These are phyloP conservation scores for Furcasterigmium furcatum DNA, from an alignment of 2,329 filamentous ascomycete genomes.

Conservation along the genomic window DNA sequence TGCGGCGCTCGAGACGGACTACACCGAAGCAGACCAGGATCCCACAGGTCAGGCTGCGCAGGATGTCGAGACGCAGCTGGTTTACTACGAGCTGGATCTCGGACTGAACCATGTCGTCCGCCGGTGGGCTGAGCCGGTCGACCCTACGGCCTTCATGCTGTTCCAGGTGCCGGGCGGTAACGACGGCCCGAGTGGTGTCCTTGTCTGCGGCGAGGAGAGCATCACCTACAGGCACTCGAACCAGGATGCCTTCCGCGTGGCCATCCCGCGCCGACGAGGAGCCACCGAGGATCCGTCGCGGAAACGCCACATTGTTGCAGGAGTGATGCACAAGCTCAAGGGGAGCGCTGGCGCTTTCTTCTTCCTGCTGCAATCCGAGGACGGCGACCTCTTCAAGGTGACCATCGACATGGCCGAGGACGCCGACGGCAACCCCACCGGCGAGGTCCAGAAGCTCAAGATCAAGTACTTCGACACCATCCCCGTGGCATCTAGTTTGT, in stretches of 20 bases:
- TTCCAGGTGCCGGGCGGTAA: conserved; percentile 95
- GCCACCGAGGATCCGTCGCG: conserved; percentile 89
- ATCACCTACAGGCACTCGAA: conserved; percentile 98
- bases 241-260: conserved; percentile 82
- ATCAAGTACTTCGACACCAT: conserved; percentile 99
- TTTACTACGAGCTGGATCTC: conserved; percentile 96
- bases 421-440: conserved; percentile 71
- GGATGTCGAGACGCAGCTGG: conserved; percentile 83
- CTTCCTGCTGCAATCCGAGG: conserved; percentile 92
- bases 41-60: conserved; percentile 77
- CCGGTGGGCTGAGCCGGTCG: conserved; percentile 93
- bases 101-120: conserved; percentile 96
- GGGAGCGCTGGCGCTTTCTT: conserved; percentile 84
- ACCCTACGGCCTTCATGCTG: conserved; percentile 81
- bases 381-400: conserved; percentile 97
- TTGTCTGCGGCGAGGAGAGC: conserved; percentile 92
- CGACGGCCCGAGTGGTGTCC: conserved; percentile 89
- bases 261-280: conserved; percentile 83
- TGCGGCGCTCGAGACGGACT: conserved; percentile 90
- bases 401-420: conserved; percentile 89
- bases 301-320: conserved; percentile 81
- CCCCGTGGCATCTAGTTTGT: conserved; percentile 80
- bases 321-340: conserved; percentile 97
- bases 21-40: conserved; percentile 87
- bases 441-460: conserved; percentile 78